phyloP scores from a whole-genome alignment of 2,329 filamentous ascomycete genomes.

The Cladobotryum protrusum region DNA sequence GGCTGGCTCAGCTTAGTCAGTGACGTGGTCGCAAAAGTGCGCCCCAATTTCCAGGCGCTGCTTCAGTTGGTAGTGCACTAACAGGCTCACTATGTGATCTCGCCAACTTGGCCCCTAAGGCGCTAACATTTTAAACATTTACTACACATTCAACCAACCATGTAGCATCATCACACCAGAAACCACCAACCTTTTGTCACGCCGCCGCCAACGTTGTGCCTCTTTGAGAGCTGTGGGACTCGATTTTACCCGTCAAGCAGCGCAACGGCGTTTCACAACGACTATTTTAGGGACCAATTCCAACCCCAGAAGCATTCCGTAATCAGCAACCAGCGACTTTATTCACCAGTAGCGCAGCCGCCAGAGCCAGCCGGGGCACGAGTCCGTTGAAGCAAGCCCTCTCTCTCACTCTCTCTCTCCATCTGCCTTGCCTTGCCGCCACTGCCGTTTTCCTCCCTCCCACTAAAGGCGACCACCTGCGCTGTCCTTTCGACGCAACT shows the following conservation, averaged over 20 bases:
- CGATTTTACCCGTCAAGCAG: background rate
- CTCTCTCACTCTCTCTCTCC: too few relatives aligned
- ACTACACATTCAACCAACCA: background rate
- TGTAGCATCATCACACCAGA: conserved; percentile 10
- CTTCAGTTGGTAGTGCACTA: conserved; percentile 7
- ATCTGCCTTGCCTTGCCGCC: conserved; percentile 1
- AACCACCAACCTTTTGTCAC: conserved; percentile 11
- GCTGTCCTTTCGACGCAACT: too few relatives aligned
- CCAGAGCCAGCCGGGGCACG: conserved; percentile 4
- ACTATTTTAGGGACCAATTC: conserved; percentile 4
- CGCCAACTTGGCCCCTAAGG: conserved; percentile 10
- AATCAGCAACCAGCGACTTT: conserved; percentile 4
- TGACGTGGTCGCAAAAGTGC: background rate
- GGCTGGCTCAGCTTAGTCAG: background rate
- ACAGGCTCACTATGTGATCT: conserved; percentile 8
- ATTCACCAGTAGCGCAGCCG: conserved; percentile 6
- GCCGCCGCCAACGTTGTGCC: conserved; percentile 4
- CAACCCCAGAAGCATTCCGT: background rate
- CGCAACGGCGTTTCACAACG: conserved; percentile 7
- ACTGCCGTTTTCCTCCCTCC: conserved; percentile 6
- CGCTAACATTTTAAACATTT: conserved; percentile 10
- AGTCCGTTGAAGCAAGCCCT: conserved; percentile 1
- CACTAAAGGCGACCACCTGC: background rate
- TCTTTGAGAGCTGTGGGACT: too few relatives aligned
- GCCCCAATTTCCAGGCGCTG: background rate